These are phyloP conservation scores for Aspergillus sergii DNA, from an alignment of 2,329 filamentous ascomycete species.

Conservation along the genomic window DNA sequence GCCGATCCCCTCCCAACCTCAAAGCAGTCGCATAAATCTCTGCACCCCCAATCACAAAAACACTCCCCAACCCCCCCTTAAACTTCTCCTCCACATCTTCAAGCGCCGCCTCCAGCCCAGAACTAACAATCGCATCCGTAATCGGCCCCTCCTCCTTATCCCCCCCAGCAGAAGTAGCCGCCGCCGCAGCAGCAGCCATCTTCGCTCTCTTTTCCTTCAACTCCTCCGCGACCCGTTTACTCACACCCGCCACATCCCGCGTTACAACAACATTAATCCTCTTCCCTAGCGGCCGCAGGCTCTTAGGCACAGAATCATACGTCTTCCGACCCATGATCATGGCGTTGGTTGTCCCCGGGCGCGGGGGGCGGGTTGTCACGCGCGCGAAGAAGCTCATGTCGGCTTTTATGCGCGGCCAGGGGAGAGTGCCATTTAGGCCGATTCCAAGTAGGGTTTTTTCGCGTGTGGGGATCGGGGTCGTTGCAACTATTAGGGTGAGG, in stretches of 20 bases:
- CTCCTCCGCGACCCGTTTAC: constrained; percentile 37
- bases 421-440: constrained; percentile 74
- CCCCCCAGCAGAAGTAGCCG: constrained; percentile 1
- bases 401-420: constrained; percentile 84
- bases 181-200: constrained; percentile 7
- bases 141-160: constrained; percentile 17
- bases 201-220: constrained; percentile 33
- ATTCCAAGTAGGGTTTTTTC: constrained; percentile 79
- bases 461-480: constrained; percentile 62
- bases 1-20: constrained; percentile 20
- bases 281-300: constrained; percentile 76
- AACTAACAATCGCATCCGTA: constrained; percentile 53
- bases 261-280: constrained; percentile 83
- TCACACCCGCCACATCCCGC: constrained; percentile 37
- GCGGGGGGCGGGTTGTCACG: constrained; percentile 69
- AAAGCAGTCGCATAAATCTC: constrained; percentile 80
- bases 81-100: constrained; percentile 35
- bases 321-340: constrained; percentile 98
- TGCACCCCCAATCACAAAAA: constrained; percentile 88
- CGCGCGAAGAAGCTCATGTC: constrained; percentile 97
- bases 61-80: constrained; percentile 51
- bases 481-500: constrained; percentile 90
- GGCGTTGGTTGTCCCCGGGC: constrained; percentile 57
- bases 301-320: constrained; percentile 83
- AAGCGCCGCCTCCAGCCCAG: constrained; percentile 63